These are phyloP conservation scores for Syzygium grande DNA, from an alignment of 345 rosid genomes.

Conservation along the genomic window DNA sequence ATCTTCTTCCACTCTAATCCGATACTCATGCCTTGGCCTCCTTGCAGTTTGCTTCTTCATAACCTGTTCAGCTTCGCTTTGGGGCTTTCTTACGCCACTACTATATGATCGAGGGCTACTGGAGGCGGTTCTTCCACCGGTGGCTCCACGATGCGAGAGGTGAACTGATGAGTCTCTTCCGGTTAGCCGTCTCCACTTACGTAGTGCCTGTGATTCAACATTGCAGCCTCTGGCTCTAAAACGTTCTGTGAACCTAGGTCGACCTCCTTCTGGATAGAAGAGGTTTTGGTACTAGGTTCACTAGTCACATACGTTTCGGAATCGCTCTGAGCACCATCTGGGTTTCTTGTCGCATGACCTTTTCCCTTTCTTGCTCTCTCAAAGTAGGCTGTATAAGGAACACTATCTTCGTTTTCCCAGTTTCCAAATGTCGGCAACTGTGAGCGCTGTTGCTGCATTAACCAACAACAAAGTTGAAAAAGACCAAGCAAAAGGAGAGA, in stretches of 20 bases:
- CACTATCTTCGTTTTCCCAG: constrained; percentile 14
- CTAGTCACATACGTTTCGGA: background rate
- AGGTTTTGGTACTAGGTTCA: background rate
- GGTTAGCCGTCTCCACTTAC: background rate
- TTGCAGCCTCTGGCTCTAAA: background rate
- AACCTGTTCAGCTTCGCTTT: background rate
- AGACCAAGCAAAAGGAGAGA: background rate
- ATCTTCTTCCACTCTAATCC: background rate
- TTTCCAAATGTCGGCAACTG: constrained; percentile 24
- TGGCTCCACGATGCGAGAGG: background rate
- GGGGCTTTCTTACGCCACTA: background rate
- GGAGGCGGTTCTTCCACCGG: background rate
- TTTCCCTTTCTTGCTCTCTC: constrained; percentile 14
- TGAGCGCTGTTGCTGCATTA: constrained; percentile 6
- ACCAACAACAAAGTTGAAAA: background rate
- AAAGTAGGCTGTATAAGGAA: constrained; percentile 21
- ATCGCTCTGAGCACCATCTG: background rate
- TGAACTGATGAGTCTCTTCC: background rate
- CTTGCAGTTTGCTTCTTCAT: background rate
- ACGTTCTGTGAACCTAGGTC: background rate
- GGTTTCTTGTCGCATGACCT: background rate
- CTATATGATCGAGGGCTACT: background rate
- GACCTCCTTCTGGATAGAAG: background rate
- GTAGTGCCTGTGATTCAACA: background rate
- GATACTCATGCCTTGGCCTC: background rate